A percentile compares a stretch with the other conserved stretches of the same genome.
Conservation (phyloP, 2,329 filamentous ascomycete species). For the Fonsecaea pedrosoi region DNA sequence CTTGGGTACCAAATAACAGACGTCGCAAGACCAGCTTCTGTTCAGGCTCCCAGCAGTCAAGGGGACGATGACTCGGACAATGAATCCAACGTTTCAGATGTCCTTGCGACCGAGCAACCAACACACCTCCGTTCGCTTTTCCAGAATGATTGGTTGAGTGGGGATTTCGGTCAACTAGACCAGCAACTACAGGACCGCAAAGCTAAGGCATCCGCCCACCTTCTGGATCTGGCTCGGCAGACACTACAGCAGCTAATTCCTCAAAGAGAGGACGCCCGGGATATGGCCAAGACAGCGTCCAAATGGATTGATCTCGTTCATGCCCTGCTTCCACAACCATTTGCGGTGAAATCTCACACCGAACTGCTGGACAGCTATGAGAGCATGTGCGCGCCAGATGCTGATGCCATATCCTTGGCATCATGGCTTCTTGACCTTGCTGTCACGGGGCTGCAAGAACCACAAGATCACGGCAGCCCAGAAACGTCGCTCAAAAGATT, state of each 20-base stretch:
- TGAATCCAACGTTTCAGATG: constrained; percentile 25
- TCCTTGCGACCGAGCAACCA: constrained; percentile 23
- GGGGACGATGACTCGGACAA: constrained; percentile 24
- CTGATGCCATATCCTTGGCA: constrained; percentile 25
- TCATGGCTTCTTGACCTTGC: constrained; percentile 31
- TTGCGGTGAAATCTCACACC: constrained; percentile 22
- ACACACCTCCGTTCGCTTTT: constrained; percentile 29
- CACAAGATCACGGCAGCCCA: constrained; percentile 12
- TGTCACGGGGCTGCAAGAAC: constrained; percentile 24
- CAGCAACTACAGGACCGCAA: constrained; percentile 14
- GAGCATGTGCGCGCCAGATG: constrained; percentile 19
- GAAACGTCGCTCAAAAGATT: constrained; percentile 9
- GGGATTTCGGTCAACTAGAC: constrained; percentile 8
- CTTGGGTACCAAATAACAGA: constrained; percentile 18
- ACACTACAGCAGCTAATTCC: constrained; percentile 30
- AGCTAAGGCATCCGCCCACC: constrained; percentile 13
- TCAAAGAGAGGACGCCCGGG: constrained; percentile 15
- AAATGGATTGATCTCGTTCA: constrained; percentile 20
- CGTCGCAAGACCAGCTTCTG: neutral
- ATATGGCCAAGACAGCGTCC: constrained; percentile 15
- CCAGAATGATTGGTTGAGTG: constrained; percentile 30
- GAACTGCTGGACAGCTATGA: constrained; percentile 26
- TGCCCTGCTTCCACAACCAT: constrained; percentile 18
- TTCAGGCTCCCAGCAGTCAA: neutral
- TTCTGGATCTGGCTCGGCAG: constrained; percentile 26